These are phyloP conservation scores for Pestalotiopsis sp. DNA, from an alignment of 2,329 filamentous ascomycete genomes.

Conservation along the genomic window DNA sequence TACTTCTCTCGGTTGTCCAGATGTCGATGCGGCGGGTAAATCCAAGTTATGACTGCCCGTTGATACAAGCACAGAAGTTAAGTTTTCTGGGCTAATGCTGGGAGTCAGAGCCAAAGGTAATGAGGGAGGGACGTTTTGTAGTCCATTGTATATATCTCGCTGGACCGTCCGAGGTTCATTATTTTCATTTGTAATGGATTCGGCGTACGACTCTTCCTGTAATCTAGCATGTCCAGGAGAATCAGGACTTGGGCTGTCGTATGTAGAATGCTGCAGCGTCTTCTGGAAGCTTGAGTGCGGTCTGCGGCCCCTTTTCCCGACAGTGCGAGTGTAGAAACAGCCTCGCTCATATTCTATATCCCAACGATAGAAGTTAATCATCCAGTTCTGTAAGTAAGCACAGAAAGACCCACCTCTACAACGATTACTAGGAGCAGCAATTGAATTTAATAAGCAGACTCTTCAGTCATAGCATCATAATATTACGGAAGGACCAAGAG, in stretches of 20 bases:
- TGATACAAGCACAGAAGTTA: neutral
- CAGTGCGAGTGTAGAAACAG: neutral
- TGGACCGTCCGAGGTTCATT: neutral
- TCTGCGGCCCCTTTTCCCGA: neutral
- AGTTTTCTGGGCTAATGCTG: neutral
- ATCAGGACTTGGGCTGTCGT: neutral
- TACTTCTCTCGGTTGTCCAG: neutral
- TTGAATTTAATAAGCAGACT: too few relatives aligned
- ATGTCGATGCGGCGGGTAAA: neutral
- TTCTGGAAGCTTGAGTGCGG: neutral
- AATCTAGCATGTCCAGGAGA: neutral
- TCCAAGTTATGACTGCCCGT: neutral
- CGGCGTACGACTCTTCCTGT: neutral
- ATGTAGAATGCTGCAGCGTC: neutral
- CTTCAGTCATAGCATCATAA: too few relatives aligned
- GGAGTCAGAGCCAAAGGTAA: neutral
- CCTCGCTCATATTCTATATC: neutral
- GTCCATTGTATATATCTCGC: neutral
- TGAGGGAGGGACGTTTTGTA: neutral
- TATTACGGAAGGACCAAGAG: too few relatives aligned
- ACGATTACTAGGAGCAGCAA: too few relatives aligned
- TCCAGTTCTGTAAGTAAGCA: too few relatives aligned
- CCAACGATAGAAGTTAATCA: neutral
- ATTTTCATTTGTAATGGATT: neutral
- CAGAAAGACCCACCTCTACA: too few relatives aligned